Evolutionary conservation across 2,329 filamentous ascomycete genomes (phyloP).

Genomic region (Penicillium sumatraense): DNA sequence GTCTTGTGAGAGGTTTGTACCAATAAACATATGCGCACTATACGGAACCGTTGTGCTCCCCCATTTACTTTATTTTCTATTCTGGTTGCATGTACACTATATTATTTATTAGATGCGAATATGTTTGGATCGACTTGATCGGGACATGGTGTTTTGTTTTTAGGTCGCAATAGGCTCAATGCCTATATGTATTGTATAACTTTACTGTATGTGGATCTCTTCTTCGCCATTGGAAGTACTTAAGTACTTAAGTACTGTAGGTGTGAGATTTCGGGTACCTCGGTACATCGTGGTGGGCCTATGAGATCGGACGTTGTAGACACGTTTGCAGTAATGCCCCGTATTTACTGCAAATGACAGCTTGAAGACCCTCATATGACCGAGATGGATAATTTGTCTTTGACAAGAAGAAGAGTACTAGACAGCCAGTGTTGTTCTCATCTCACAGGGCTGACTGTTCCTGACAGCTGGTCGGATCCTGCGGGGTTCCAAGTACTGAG

Average conservation of each 20-base stretch:
- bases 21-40: slow-evolving; percentile 25
- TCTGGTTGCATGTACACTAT: slow-evolving; percentile 25
- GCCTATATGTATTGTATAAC: not conserved
- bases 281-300: not conserved
- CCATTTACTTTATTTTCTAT: slow-evolving; percentile 5
- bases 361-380: no score
- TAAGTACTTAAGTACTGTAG: not conserved
- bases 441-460: slow-evolving; percentile 9
- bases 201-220: not conserved
- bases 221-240: not conserved
- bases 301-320: not conserved
- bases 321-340: not conserved
- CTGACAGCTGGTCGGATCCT: slow-evolving; percentile 29
- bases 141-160: not conserved
- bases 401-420: not conserved
- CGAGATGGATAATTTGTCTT: not conserved
- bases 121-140: not conserved
- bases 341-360: no score
- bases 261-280: not conserved
- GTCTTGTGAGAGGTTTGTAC: slow-evolving; percentile 10
- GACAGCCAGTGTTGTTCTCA: not conserved
- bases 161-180: not conserved
- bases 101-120: slow-evolving; percentile 17
- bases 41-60: slow-evolving; percentile 7
- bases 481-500: slow-evolving; percentile 18